Conservation (phyloP, 768 basidiomycete species). For the Boletus sp. region DNA sequence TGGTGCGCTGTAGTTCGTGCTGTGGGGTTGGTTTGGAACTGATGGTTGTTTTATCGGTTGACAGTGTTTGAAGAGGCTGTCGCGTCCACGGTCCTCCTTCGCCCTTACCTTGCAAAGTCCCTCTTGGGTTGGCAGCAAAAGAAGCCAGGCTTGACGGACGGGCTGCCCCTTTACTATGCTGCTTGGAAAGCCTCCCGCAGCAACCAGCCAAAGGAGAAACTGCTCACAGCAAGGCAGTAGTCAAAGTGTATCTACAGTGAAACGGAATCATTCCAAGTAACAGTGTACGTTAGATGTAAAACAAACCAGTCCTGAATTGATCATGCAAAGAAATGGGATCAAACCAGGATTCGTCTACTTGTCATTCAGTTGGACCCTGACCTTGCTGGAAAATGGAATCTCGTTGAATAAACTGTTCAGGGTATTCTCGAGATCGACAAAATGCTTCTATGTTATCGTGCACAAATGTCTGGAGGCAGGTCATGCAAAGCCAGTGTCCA, state of each 20-base stretch:
- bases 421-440: neutral
- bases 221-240: neutral
- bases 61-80: conserved; percentile 27
- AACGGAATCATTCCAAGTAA: neutral
- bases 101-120: conserved; percentile 28
- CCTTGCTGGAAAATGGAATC: neutral
- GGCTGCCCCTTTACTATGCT: conserved; percentile 30
- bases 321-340: neutral
- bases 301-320: too few species aligned
- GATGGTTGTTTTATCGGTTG: neutral
- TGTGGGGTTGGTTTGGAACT: neutral
- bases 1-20: conserved; percentile 15
- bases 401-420: neutral
- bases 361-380: neutral
- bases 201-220: conserved; percentile 5
- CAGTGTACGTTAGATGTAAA: neutral
- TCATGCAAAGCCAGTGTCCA: conserved; percentile 11
- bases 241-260: neutral
- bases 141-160: conserved; percentile 34
- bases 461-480: conserved; percentile 10
- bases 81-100: conserved; percentile 15
- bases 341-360: neutral
- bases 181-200: conserved; percentile 21
- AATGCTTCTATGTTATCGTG: conserved; percentile 8
- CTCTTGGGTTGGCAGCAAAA: conserved; percentile 34